These are phyloP conservation scores for Fraxinus pennsylvanica DNA, from an alignment of 257 asterid species.

Conservation along the genomic window DNA sequence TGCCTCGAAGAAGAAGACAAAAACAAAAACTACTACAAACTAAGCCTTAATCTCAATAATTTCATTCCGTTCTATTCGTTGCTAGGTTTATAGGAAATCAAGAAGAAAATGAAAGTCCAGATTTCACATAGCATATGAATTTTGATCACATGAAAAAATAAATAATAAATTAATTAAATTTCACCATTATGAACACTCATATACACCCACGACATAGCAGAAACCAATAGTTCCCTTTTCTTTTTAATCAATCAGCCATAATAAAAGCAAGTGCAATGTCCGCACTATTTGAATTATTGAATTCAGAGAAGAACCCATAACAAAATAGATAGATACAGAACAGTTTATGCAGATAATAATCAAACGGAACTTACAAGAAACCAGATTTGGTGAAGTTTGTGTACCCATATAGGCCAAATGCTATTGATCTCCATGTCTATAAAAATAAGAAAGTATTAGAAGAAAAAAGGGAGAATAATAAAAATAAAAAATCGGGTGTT, in stretches of 20 bases:
- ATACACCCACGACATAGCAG: background rate
- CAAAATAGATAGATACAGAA: background rate
- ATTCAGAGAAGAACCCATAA: slow-evolving; percentile 13
- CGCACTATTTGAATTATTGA: background rate
- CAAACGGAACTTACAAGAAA: slow-evolving; percentile 48
- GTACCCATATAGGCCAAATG: slow-evolving; percentile 79
- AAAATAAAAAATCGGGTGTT: background rate
- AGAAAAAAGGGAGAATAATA: background rate
- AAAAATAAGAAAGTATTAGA: slow-evolving; percentile 5
- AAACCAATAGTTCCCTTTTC: background rate
- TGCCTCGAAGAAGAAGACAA: slow-evolving; percentile 7
- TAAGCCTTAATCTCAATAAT: background rate
- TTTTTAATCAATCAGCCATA: background rate
- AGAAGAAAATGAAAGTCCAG: background rate
- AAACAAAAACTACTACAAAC: background rate
- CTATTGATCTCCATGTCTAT: slow-evolving; percentile 73
- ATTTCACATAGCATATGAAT: background rate
- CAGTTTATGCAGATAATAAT: background rate
- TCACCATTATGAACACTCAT: no score
- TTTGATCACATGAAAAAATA: background rate
- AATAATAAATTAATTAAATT: no score
- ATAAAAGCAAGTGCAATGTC: slow-evolving; percentile 11
- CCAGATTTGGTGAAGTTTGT: slow-evolving; percentile 79
- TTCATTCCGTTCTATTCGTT: background rate
- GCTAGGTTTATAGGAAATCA: background rate